Conservation (phyloP, 177 flowering plant genomes). For the Tripterygium wilfordii region DNA sequence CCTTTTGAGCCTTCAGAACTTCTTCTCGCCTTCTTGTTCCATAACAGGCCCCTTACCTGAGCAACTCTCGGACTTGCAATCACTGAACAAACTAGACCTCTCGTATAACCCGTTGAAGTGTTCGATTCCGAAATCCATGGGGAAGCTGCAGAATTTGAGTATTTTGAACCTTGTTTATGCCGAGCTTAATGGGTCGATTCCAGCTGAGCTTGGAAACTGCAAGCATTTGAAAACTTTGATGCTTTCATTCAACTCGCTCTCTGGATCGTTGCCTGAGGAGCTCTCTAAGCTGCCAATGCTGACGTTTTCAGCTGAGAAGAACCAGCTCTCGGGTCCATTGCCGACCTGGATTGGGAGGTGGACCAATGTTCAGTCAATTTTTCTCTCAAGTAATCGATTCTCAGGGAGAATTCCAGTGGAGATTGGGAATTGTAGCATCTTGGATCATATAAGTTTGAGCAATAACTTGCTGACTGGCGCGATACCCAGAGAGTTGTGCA, state of each 20-base stretch:
- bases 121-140: constrained; percentile 51
- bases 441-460: constrained; percentile 47
- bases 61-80: constrained; percentile 29
- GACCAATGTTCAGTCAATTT: constrained; percentile 39
- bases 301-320: constrained; percentile 59
- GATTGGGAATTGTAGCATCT: constrained; percentile 57
- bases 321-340: constrained; percentile 56
- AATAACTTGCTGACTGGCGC: constrained; percentile 47
- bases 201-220: constrained; percentile 63
- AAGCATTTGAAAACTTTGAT: constrained; percentile 39
- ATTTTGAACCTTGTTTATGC: constrained; percentile 42
- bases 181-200: constrained; percentile 61
- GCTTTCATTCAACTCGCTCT: constrained; percentile 62
- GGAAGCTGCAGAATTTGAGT: constrained; percentile 43
- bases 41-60: constrained; percentile 72
- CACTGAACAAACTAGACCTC: constrained; percentile 49
- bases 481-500: constrained; percentile 62
- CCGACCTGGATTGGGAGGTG: constrained; percentile 72
- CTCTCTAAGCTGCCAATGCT: constrained; percentile 43
- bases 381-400: constrained; percentile 55
- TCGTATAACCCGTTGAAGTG: constrained; percentile 62
- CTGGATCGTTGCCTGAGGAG: constrained; percentile 61
- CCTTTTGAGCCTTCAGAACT: constrained; percentile 30
- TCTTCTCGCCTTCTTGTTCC: constrained; percentile 41
- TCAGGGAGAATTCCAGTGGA: constrained; percentile 55